Base-by-base conservation (phyloP, 441 rosid genomes). In the Populus hybrid region DNA sequence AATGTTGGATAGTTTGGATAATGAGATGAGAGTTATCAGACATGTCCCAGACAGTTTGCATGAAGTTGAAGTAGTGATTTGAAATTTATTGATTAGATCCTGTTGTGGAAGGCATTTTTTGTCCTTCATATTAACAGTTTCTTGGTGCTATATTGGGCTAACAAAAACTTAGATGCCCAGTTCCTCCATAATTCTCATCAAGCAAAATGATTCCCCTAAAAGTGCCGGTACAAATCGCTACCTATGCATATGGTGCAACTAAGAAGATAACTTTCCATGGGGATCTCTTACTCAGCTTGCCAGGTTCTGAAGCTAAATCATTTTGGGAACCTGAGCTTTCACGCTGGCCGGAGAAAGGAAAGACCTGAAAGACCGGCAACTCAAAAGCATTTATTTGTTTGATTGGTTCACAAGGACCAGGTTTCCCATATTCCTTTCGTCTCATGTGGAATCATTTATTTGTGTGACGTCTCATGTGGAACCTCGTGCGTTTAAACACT, bases 11-110 rank as follows among this genome's bases (percentile, higher is more conserved):
- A 73, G 75, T 50, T 81, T 92, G 82, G 75, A 81, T 69, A 54
- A 20, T 79, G 90, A 87, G 80, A 94, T 90, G 89, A 88, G 81
- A 78, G 34, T 78, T 30, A 64, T 20, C 18, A 65, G 73, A 40
- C 35, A 54, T 61, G 23, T 61, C 28, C 75, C 69, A 42, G 59
- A 73, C 61, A 72, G 67, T 0, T 30, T 50, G 30, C 75, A 63
- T 50, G 84, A 42, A 26, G 9, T 54, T 46, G 76, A 40, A 12
- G n/a, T 38, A 75, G 26, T 38, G 63, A 50, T 32, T 5, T 26
- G 46, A 74, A 26, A 64, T 61, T 42, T 57, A 1, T 42, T 10
- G 46, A 57, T 73, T 40, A n/a, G 63, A 65, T 68, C 71, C 32
- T 74, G 59, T 57, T 21, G 54, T 11, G 36, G 77, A 61, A 24